Evolutionary conservation across 2,329 filamentous ascomycete genomes (phyloP).

Genomic region (Colletotrichum siamense): DNA sequence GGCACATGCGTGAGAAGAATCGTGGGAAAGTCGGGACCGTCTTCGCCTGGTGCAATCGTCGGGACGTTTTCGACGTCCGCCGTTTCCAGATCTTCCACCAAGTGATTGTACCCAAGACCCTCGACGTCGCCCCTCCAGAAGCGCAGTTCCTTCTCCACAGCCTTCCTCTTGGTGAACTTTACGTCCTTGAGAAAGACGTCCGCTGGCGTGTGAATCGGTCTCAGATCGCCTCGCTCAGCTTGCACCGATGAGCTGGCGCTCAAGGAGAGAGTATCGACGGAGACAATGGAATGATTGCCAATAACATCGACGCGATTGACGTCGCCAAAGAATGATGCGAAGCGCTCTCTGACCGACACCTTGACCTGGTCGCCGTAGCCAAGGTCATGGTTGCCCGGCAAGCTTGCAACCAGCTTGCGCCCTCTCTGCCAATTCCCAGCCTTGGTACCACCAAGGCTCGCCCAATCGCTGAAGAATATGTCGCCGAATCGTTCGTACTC

Average conservation of each 20-base stretch:
- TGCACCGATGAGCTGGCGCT: constrained; percentile 70
- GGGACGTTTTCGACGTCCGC: constrained; percentile 39
- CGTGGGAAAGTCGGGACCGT: constrained; percentile 74
- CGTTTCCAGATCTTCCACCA: constrained; percentile 59
- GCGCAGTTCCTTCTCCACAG: constrained; percentile 72
- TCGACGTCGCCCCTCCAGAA: constrained; percentile 66
- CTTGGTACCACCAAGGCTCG: constrained; percentile 56
- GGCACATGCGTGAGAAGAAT: constrained; percentile 92
- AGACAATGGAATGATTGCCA: constrained; percentile 95
- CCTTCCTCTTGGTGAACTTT: constrained; percentile 68
- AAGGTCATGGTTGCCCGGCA: constrained; percentile 95
- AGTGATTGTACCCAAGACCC: constrained; percentile 62
- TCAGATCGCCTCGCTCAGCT: constrained; percentile 56
- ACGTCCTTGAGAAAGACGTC: constrained; percentile 77
- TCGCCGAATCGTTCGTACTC: constrained; percentile 88
- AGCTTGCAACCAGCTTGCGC: constrained; percentile 79
- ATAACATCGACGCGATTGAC: constrained; percentile 90
- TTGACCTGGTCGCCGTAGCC: constrained; percentile 90
- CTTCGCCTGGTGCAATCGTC: constrained; percentile 46
- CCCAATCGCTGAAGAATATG: constrained; percentile 81
- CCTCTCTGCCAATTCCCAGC: constrained; percentile 67
- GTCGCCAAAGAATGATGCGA: constrained; percentile 87
- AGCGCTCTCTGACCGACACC: constrained; percentile 78
- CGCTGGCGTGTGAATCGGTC: constrained; percentile 75
- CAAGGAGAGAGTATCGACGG: constrained; percentile 85